Base-by-base conservation (phyloP, 2,329 filamentous ascomycete genomes). In the Drechslerella dactyloides region DNA sequence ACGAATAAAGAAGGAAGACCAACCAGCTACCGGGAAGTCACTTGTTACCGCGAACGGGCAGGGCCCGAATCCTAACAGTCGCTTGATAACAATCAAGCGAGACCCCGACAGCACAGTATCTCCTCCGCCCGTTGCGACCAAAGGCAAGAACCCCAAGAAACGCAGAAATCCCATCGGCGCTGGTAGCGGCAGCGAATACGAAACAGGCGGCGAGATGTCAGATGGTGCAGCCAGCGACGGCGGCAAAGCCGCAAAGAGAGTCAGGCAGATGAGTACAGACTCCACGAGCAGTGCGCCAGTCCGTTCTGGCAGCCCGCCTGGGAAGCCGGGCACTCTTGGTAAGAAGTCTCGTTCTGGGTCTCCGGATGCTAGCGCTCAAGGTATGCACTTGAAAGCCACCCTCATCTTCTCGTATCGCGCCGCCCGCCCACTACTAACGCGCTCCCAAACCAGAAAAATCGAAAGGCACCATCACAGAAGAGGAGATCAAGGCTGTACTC, bases 381-480 rank as follows among this genome's bases (percentile, higher is more conserved):
- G 46, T 40, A 55, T 48, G 17, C 17, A 19, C 7, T n/a, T 30
- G 8, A 37, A 10, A 8, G 10, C 51, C 23, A 52, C 33, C 21
- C 48, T 42, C 2, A 35, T 42, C 11, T 52, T 51, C 7, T 35
- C 10, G 6, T 21, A 21, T 56, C n/a, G 15, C 17, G 5, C 21
- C 24, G 56, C 50, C 15, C 59, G 33, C 4, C 35, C 50, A 19
- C 17, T 35, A 35, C 17, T 35, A 48, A 48, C 17, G 19, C 19
- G 19, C 15, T 10, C 4, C 4, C 13, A 2, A 15, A 21, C 8
- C 30, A 53, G 56, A 64, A 56, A 73, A 60, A 79, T 61, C 55
- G 21, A 72, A 72, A 33, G 78, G 80, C 6, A 59, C 69, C 48
- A 76, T 76, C 21, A 76, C 75, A 30, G 74, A 75, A 24, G 75